These are phyloP conservation scores for Ogataea glucozyma DNA, from an alignment of 805 yeast species.

Conservation along the genomic window DNA sequence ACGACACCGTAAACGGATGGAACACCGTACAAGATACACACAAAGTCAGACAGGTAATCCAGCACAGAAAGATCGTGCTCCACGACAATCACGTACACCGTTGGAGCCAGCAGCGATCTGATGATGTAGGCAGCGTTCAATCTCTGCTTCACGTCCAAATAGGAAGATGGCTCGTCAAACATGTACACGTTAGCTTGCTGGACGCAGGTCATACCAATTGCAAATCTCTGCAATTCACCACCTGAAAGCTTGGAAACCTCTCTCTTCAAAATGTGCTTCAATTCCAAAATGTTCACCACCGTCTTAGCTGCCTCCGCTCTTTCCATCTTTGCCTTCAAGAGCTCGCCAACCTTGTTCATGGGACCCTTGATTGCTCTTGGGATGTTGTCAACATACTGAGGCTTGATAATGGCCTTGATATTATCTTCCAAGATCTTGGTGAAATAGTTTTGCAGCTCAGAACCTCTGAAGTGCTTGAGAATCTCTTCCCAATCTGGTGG, in stretches of 20 bases:
- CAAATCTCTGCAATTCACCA: constrained; percentile 98
- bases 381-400: constrained; percentile 97
- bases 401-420: constrained; percentile 96
- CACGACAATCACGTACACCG: constrained; percentile 89
- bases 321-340: constrained; percentile 75
- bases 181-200: constrained; percentile 94
- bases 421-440: constrained; percentile 92
- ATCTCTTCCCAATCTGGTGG: constrained; percentile 99
- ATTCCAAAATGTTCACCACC: constrained; percentile 70
- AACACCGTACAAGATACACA: constrained; percentile 95
- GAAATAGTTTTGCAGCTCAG: constrained; percentile 94
- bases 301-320: constrained; percentile 66
- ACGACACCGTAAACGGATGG: constrained; percentile 99
- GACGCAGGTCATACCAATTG: constrained; percentile 95
- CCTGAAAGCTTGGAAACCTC: constrained; percentile 91
- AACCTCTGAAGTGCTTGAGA: constrained; percentile 88
- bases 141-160: constrained; percentile 98
- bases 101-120: constrained; percentile 75
- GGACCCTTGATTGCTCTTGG: constrained; percentile 96
- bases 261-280: constrained; percentile 75
- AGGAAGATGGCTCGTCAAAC: constrained; percentile 99
- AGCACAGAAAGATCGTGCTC: constrained; percentile 98
- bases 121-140: constrained; percentile 94
- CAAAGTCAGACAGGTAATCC: constrained; percentile 95
- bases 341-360: constrained; percentile 79